Conservation (phyloP, 257 asterid species). For the Mitragyna speciosa region DNA sequence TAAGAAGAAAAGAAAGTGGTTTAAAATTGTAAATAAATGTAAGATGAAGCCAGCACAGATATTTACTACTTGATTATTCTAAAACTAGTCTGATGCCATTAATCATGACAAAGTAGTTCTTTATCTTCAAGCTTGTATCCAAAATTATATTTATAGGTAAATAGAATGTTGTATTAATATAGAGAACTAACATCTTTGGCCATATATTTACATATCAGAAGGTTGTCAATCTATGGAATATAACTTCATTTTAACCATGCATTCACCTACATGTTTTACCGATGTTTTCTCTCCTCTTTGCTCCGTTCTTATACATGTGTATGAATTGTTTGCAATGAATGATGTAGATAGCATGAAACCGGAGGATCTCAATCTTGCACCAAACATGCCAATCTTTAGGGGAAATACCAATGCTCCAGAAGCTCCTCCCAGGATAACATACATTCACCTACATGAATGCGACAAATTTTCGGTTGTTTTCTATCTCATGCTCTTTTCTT, state of each 20-base stretch:
- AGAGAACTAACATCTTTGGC: too few species aligned
- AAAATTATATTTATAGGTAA: too few species aligned
- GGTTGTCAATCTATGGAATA: too few species aligned
- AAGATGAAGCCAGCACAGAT: neutral
- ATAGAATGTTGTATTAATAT: too few species aligned
- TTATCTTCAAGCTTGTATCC: too few species aligned
- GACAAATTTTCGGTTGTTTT: constrained; percentile 17
- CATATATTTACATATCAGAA: too few species aligned
- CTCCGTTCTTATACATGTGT: neutral
- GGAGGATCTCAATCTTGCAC: constrained; percentile 18
- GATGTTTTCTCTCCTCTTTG: neutral
- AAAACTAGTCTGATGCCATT: too few species aligned
- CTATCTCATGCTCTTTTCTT: neutral
- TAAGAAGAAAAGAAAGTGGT: neutral
- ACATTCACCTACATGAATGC: constrained; percentile 24
- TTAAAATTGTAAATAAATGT: neutral
- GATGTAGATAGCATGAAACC: constrained; percentile 18
- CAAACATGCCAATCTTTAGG: constrained; percentile 18
- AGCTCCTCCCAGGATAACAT: constrained; percentile 19
- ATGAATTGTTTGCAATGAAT: neutral
- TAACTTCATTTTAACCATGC: too few species aligned
- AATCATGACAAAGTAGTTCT: too few species aligned
- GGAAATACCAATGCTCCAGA: neutral
- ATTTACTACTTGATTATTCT: too few species aligned
- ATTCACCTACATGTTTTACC: too few species aligned